Evolutionary conservation across 768 basidiomycete species (phyloP).

Genomic region (Mycena vitilis): DNA sequence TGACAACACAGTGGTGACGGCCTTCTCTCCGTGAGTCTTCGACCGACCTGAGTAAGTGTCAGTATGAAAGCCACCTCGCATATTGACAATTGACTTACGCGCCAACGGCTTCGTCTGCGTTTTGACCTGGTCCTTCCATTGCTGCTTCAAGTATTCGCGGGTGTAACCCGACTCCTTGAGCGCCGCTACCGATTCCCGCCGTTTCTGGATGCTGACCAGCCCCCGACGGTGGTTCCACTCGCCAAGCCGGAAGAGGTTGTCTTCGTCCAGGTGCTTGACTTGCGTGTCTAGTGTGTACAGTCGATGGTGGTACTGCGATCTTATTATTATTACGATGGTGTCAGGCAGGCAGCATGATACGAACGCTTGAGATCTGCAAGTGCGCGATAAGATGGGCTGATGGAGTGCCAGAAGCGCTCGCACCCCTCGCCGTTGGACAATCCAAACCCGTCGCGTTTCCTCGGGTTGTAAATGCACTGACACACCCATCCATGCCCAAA

Average conservation of each 20-base stretch:
- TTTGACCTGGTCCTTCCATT: conserved; percentile 11
- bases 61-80: too few species aligned
- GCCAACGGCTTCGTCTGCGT: conserved; percentile 19
- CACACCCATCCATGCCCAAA: conserved; percentile 56
- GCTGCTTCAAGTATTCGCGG: background rate
- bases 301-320: conserved; percentile 39
- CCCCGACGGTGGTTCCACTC: conserved; percentile 13
- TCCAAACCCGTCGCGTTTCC: conserved; percentile 46
- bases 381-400: conserved; percentile 41
- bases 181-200: conserved; percentile 14
- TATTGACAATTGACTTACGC: background rate
- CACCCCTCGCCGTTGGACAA: conserved; percentile 45
- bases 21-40: conserved; percentile 4
- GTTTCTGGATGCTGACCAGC: conserved; percentile 8
- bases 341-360: background rate
- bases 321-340: background rate
- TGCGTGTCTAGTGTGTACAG: conserved; percentile 43
- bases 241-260: too few species aligned
- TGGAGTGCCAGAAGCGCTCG: conserved; percentile 48
- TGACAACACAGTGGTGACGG: background rate
- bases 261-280: conserved; percentile 35
- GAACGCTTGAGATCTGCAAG: conserved; percentile 44
- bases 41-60: background rate
- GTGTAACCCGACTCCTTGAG: background rate
- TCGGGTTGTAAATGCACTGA: conserved; percentile 50